Evolutionary conservation across 257 asterid species (phyloP), one percentile per base, ranked within the genome.

Genomic region (Solanum appendiculatum): DNA sequence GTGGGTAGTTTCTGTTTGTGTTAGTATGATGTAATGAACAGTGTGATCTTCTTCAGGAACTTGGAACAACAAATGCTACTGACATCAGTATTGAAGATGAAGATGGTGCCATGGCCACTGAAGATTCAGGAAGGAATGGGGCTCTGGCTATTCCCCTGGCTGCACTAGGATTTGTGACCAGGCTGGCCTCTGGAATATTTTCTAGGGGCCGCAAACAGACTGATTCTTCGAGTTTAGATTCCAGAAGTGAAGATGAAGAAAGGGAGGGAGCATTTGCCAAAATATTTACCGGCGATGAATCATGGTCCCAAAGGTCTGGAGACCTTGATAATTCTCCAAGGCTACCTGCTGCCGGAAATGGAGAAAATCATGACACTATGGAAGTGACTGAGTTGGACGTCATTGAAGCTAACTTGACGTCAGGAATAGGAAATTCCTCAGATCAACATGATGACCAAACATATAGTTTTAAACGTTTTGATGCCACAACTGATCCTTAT

Each of bases 181-280:
- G 98, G 92, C 87, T 96, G 88, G 99, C 99, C 84, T 92, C 98
- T 44, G 98, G 99, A 87, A 94, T 97, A 91, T 93, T 97, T 91
- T 94, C 97, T 48, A 97, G 96, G 91, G 96, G 96, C 85, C 92
- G 91, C 74, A 93, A 88, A 87, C 90, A 46, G 51, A 86, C 87
- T 14, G 98, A 94, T 86, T 87, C 93, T 69, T 63, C 70, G 23
- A 86, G 87, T 70, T 69, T 86, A 31, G 98, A 93, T 85, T 89
- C 90, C 86, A 90, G 89, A 93, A 88, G 90, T 87, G 98, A 93
- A 58, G 95, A 91, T 88, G 96, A 91, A 88, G 97, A 89, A 66
- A 88, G 85, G 88, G 88, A 81, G 78, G 84, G 77, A 54, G 40
- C 64, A 80, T 27, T 46, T 34, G 18, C 84, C 40, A 92, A 54